Percentiles rank a stretch among this genome's conserved stretches.
Conservation (phyloP, 768 basidiomycete genomes). For the Boletus rex-veris region DNA sequence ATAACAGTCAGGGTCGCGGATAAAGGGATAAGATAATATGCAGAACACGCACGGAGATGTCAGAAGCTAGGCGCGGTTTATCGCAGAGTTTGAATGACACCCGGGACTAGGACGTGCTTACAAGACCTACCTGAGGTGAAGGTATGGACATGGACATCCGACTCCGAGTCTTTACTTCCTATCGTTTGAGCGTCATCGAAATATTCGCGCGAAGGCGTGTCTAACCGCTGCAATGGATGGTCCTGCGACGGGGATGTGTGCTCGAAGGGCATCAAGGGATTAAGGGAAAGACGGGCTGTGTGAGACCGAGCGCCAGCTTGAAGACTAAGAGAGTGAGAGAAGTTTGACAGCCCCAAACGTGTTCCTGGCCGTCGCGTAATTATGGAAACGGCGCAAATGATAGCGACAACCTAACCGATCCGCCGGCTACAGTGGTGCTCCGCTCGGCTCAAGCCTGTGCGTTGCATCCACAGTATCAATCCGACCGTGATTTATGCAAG, state of each 20-base stretch:
- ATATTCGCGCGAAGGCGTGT: not conserved
- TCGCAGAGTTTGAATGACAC: not conserved
- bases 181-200: not conserved
- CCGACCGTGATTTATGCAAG: no score
- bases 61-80: not conserved
- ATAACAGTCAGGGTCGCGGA: not conserved
- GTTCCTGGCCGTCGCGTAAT: slow-evolving; percentile 21
- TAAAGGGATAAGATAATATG: not conserved
- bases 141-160: slow-evolving; percentile 39
- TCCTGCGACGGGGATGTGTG: not conserved
- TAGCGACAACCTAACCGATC: not conserved
- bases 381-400: slow-evolving; percentile 11
- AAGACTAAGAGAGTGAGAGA: slow-evolving; percentile 13
- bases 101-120: not conserved
- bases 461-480: no score
- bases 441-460: no score
- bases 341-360: not conserved
- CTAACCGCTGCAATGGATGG: not conserved
- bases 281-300: slow-evolving; percentile 1
- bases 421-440: not conserved
- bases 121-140: not conserved
- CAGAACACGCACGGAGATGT: not conserved
- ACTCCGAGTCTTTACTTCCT: not conserved
- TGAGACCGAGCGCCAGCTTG: slow-evolving; percentile 5
- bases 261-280: slow-evolving; percentile 21